Conservation (phyloP, 2,329 filamentous ascomycete genomes). For the Verticillium nubilum region DNA sequence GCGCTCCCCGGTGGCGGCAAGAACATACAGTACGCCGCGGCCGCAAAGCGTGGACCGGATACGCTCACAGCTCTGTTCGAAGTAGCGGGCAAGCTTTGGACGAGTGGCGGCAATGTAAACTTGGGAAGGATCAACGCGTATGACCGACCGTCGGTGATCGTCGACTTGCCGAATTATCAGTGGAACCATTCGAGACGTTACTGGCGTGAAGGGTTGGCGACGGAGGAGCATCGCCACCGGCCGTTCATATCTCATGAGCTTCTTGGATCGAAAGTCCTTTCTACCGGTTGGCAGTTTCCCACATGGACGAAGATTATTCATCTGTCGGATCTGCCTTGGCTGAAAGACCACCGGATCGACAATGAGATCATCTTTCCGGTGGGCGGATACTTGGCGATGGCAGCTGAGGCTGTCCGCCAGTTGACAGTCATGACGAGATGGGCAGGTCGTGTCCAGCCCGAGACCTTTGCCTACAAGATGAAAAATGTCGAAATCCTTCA, state of each 20-base stretch:
- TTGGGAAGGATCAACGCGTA: slow-evolving; percentile 2
- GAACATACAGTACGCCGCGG: neutral
- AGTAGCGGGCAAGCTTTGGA: slow-evolving; percentile 5
- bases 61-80: neutral
- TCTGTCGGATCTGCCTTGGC: slow-evolving; percentile 24
- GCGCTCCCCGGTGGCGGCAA: neutral
- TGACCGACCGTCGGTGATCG: neutral
- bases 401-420: slow-evolving; percentile 5
- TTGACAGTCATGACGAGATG: neutral
- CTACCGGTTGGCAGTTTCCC: slow-evolving; percentile 1
- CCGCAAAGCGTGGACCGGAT: neutral
- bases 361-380: slow-evolving; percentile 31
- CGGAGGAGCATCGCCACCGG: neutral
- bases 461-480: neutral
- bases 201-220: slow-evolving; percentile 4
- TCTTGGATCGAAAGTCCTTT: slow-evolving; percentile 4
- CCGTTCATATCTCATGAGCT: slow-evolving; percentile 5
- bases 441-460: neutral
- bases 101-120: neutral
- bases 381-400: slow-evolving; percentile 5
- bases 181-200: slow-evolving; percentile 6
- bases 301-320: slow-evolving; percentile 1
- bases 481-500: neutral
- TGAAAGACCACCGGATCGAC: slow-evolving; percentile 34
- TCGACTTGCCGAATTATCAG: slow-evolving; percentile 8